A percentile compares a stretch with the other conserved stretches of the same genome.
These are phyloP conservation scores for Arabidopsis thaliana DNA, from an alignment of 345 rosid species.

Conservation along the genomic window TAIR10.1 NC_003074.8:787501-788000, in stretches of 20 bases:
- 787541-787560: slow-evolving; percentile 90
- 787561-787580: slow-evolving; percentile 60
- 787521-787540: slow-evolving; percentile 82
- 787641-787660: slow-evolving; percentile 20
- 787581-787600: neutral
- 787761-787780: slow-evolving; percentile 63
- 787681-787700: slow-evolving; percentile 89
- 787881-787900: slow-evolving; percentile 93
- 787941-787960: slow-evolving; percentile 79
- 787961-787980: slow-evolving; percentile 93
- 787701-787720: slow-evolving; percentile 85
- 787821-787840: slow-evolving; percentile 4
- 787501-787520: slow-evolving; percentile 76
- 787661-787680: slow-evolving; percentile 7
- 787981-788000: slow-evolving; percentile 95
- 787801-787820: slow-evolving; percentile 13
- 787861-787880: slow-evolving; percentile 89
- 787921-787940: slow-evolving; percentile 71
- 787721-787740: slow-evolving; percentile 87
- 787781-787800: neutral
- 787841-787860: slow-evolving; percentile 49
- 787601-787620: neutral
- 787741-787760: slow-evolving; percentile 90
- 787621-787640: neutral
- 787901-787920: slow-evolving; percentile 81